phyloP scores from a whole-genome alignment of 2,329 filamentous ascomycete species.

The Magnaporthiopsis incrustans region DNA sequence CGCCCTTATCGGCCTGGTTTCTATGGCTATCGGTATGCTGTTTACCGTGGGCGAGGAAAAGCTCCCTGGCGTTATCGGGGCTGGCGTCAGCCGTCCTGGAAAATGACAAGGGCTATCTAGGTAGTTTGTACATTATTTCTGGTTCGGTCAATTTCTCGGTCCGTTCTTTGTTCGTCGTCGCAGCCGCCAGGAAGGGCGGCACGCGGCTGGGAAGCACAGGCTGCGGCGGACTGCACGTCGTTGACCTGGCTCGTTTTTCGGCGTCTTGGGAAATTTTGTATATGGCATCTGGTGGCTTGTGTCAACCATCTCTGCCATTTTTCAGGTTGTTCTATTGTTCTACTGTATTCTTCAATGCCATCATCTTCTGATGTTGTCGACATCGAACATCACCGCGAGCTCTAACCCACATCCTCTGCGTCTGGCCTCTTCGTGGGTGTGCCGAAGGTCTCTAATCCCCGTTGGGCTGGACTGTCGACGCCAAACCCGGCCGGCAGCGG shows the following conservation, averaged over 20 bases:
- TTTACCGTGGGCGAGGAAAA: constrained; percentile 80
- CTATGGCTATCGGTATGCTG: constrained; percentile 67
- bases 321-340: background rate
- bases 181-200: background rate
- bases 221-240: background rate
- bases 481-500: constrained; percentile 12
- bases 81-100: constrained; percentile 67
- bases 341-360: background rate
- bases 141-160: background rate
- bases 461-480: constrained; percentile 17
- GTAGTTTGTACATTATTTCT: background rate
- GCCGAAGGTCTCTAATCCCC: constrained; percentile 40
- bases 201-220: background rate
- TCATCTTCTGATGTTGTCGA: background rate
- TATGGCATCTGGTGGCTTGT: background rate
- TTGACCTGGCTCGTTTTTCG: background rate
- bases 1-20: constrained; percentile 57
- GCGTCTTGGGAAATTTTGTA: background rate
- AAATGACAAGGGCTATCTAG: constrained; percentile 36
- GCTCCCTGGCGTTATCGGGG: constrained; percentile 90
- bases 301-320: background rate
- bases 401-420: constrained; percentile 15
- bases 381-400: background rate
- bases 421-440: constrained; percentile 30
- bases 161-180: background rate